These are phyloP conservation scores for Austroboletus rostrupii DNA, from an alignment of 1,284 basidiomycete genomes.

Conservation along the genomic window DNA sequence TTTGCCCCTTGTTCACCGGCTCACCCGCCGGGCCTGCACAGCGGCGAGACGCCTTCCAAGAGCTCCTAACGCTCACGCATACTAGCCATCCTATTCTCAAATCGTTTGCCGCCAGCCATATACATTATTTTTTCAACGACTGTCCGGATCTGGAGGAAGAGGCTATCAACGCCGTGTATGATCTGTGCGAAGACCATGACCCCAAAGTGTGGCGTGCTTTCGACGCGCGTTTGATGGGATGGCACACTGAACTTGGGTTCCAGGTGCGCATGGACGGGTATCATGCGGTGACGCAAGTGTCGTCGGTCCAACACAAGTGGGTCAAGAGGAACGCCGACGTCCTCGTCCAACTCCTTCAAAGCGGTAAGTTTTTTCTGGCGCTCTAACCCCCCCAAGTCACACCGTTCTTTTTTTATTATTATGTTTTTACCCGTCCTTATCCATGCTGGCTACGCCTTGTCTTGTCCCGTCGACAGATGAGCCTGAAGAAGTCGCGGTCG, in stretches of 20 bases:
- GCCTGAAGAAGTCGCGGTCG: constrained; percentile 55
- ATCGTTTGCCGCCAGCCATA: constrained; percentile 53
- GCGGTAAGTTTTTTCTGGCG: constrained; percentile 46
- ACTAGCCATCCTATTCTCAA: constrained; percentile 35
- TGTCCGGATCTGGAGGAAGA: constrained; percentile 68
- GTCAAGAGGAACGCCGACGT: constrained; percentile 70
- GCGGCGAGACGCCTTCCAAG: constrained; percentile 24
- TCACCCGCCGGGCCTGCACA: constrained; percentile 7
- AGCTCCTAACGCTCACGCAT: constrained; percentile 28
- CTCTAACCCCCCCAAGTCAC: background rate
- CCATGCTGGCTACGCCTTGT: constrained; percentile 9
- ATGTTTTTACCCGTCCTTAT: constrained; percentile 21
- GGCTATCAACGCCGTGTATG: constrained; percentile 70
- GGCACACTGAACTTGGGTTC: constrained; percentile 9
- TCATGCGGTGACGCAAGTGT: constrained; percentile 57
- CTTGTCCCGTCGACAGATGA: constrained; percentile 45
- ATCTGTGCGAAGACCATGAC: constrained; percentile 67
- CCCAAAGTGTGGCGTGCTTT: constrained; percentile 38
- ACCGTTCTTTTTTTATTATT: constrained; percentile 9
- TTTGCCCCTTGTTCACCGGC: background rate
- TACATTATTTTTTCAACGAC: constrained; percentile 57
- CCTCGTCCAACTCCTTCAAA: constrained; percentile 68
- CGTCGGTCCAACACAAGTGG: constrained; percentile 54
- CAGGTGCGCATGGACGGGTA: constrained; percentile 70
- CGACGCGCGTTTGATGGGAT: constrained; percentile 1